A percentile compares a stretch with the other conserved stretches of the same genome.
Conservation (phyloP, 1,284 basidiomycete species). For the Ganoderma resinaceum region DNA sequence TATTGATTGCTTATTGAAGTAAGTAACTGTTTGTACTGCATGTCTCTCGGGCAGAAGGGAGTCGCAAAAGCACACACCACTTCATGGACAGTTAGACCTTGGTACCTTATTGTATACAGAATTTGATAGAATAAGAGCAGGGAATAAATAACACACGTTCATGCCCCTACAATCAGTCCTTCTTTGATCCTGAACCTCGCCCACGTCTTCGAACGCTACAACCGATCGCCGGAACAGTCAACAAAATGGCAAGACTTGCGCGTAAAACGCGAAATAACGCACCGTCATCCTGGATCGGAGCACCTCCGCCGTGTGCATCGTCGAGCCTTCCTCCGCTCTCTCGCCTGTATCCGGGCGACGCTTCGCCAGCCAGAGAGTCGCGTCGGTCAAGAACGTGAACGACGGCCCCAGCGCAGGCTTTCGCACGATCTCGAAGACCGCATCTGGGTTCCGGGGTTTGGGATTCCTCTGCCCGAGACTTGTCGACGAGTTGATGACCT, state of each 20-base stretch:
- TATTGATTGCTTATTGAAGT: no score
- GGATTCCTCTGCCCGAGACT: constrained; percentile 31
- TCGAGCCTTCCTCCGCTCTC: constrained; percentile 13
- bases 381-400: constrained; percentile 75
- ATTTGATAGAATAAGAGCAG: background rate
- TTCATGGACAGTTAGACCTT: no score
- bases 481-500: constrained; percentile 58
- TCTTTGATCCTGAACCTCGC: constrained; percentile 39
- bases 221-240: background rate
- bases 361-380: constrained; percentile 70
- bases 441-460: constrained; percentile 42
- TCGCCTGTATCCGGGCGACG: background rate
- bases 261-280: constrained; percentile 26
- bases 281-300: constrained; percentile 55
- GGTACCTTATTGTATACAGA: no score
- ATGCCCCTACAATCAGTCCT: constrained; percentile 23
- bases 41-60: no score
- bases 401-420: constrained; percentile 80
- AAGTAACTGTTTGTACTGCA: no score
- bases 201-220: constrained; percentile 48
- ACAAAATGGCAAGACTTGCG: background rate
- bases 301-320: constrained; percentile 38
- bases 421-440: constrained; percentile 49
- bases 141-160: background rate
- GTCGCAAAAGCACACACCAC: no score